Conservation (phyloP, 164 flowering plant species). For the Akebia trifoliata region DNA sequence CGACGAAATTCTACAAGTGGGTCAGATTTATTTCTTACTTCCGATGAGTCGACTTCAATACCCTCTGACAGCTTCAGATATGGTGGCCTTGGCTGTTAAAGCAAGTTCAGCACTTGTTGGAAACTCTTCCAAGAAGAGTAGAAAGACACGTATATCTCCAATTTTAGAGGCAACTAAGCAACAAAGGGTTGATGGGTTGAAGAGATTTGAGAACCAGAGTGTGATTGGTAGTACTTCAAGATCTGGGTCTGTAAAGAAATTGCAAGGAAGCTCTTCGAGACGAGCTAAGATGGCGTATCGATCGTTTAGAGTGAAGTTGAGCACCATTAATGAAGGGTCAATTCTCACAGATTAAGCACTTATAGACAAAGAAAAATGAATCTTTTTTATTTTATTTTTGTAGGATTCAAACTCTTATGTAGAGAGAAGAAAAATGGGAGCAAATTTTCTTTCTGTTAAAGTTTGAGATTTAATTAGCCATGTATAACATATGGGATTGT, state of each 20-base stretch:
- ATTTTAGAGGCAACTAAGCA: conserved; percentile 2
- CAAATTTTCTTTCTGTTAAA: too few relatives aligned
- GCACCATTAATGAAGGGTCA: conserved; percentile 58
- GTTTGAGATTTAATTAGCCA: too few relatives aligned
- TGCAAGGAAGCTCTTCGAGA: conserved; percentile 42
- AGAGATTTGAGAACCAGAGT: conserved; percentile 4
- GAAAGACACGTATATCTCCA: conserved; percentile 11
- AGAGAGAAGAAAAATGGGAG: too few relatives aligned
- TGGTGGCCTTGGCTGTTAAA: conserved; percentile 65
- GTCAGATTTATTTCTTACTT: conserved; percentile 55
- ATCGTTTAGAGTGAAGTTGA: conserved; percentile 40
- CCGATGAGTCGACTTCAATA: conserved; percentile 30
- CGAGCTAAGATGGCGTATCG: conserved; percentile 40
- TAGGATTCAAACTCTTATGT: too few relatives aligned
- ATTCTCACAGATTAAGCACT: too few relatives aligned
- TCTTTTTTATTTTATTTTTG: too few relatives aligned
- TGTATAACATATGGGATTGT: too few relatives aligned
- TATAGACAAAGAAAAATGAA: too few relatives aligned
- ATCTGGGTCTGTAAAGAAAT: conserved; percentile 31
- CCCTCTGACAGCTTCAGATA: conserved; percentile 42
- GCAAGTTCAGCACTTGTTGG: conserved; percentile 36
- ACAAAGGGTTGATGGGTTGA: conserved; percentile 4
- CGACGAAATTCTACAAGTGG: conserved; percentile 22
- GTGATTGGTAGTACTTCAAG: conserved; percentile 19
- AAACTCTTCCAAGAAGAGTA: too few relatives aligned